These are phyloP conservation scores for Graphiopsis chlorocephala DNA, from an alignment of 2,329 filamentous ascomycete species.

Conservation along the genomic window DNA sequence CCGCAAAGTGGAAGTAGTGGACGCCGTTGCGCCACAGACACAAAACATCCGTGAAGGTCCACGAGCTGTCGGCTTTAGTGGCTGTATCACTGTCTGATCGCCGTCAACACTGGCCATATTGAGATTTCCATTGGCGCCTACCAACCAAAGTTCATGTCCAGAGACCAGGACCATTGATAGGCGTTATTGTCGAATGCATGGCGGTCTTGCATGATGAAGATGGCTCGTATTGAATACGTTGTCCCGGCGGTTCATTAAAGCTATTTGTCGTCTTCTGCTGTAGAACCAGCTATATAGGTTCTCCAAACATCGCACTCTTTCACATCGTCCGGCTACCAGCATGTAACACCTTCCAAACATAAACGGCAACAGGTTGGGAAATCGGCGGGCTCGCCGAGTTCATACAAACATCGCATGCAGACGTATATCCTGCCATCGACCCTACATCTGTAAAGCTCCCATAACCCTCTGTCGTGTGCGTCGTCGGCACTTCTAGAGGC, in stretches of 20 bases:
- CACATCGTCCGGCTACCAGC: neutral
- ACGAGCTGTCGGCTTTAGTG: neutral
- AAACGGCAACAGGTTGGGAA: slow-evolving; percentile 19
- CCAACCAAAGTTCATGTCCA: neutral
- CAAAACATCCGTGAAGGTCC: neutral
- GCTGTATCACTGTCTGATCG: neutral
- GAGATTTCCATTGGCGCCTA: neutral
- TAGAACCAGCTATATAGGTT: neutral
- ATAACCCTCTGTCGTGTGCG: slow-evolving; percentile 32
- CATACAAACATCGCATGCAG: slow-evolving; percentile 4
- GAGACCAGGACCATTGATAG: neutral
- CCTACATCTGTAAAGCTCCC: slow-evolving; percentile 24
- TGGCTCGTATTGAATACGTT: neutral
- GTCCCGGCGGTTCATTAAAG: neutral
- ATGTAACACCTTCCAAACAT: neutral
- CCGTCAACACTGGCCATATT: neutral
- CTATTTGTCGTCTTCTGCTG: neutral
- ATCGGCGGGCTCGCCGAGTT: slow-evolving; percentile 13
- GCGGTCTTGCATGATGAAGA: neutral
- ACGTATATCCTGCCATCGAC: slow-evolving; percentile 15
- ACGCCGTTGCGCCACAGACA: too few relatives aligned
- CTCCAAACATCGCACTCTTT: neutral
- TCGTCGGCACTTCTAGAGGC: slow-evolving; percentile 38
- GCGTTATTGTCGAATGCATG: neutral
- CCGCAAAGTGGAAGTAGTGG: too few relatives aligned